Base-by-base conservation (phyloP, 1,284 basidiomycete genomes). In the Cryptococcus wingfieldii region DNA sequence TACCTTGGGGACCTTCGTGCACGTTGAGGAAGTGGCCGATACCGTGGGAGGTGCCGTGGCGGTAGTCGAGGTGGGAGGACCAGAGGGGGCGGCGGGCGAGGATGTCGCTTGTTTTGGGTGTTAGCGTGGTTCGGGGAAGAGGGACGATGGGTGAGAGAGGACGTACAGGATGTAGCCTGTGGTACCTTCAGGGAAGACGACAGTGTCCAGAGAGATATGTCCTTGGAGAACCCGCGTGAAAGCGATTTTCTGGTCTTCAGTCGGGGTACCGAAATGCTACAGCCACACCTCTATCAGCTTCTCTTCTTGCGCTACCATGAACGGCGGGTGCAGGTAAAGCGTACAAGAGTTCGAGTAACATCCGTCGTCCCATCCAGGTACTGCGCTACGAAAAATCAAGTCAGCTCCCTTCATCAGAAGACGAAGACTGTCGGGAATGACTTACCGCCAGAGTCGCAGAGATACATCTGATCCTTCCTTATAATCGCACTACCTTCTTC, bases 151-250 rank as follows among this genome's bases (percentile, higher is more conserved):
- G 4, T 9, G 9, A 12, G 6, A 38, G 41, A n/a, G 31, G 1
- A 61, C 70, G 51, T 49, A 68, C 70, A 76, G 49, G 2, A 70
- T 56, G 44, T 67, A 58, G 59, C 89, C 92, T 27, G 91, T 90
- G 0, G 92, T 96, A 18, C 90, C 91, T 50, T 80, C 82, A 0
- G 95, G 95, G 76, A 97, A 92, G 7, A 97, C 74, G 10, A 86
- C 85, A 0, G 83, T 83, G 73, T 96, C 95, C n/a, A 76, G 62
- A 1, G 65, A 85, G 59, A 98, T 96, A 71, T 98, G 91, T 0
- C 95, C 95, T 78, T 98, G 94, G 47, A 98, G 79, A 67, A 98
- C 96, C 16, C 93, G 83, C 0, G 95, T 98, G 68, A 93, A 96
- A 0, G 90, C 87, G 0, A 89, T 83, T 62, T 86, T 89, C 77